Evolutionary conservation across 164 flowering plant genomes (phyloP).

Genomic region (Chloranthus sessilifolius): DNA sequence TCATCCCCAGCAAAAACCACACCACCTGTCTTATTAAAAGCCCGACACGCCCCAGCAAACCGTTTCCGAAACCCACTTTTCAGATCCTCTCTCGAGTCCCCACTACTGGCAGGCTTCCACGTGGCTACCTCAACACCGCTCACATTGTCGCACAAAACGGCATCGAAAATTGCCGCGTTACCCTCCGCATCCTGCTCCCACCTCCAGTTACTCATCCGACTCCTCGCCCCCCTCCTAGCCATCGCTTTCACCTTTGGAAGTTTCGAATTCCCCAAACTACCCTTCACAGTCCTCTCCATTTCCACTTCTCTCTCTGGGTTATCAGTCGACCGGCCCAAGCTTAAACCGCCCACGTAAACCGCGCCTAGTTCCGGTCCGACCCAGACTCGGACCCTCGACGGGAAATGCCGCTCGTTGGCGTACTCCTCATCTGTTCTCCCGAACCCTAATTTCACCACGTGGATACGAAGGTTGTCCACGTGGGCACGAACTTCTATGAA

Average conservation of each 20-base stretch:
- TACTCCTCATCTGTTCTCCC: slow-evolving; percentile 14
- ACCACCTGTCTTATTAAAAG: slow-evolving; percentile 55
- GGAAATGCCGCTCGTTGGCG: slow-evolving; percentile 54
- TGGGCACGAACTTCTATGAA: slow-evolving; percentile 57
- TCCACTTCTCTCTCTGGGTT: slow-evolving; percentile 51
- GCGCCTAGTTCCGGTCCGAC: slow-evolving; percentile 80
- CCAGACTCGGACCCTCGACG: slow-evolving; percentile 58
- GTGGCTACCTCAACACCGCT: slow-evolving; percentile 50
- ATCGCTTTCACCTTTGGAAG: slow-evolving; percentile 28
- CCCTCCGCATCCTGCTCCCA: slow-evolving; percentile 89
- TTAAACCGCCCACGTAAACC: slow-evolving; percentile 45
- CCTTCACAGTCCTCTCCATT: slow-evolving; percentile 39
- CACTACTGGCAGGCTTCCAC: slow-evolving; percentile 26
- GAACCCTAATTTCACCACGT: slow-evolving; percentile 59
- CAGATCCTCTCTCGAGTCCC: slow-evolving; percentile 2
- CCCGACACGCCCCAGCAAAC: slow-evolving; percentile 33
- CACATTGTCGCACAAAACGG: slow-evolving; percentile 39
- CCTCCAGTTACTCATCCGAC: slow-evolving; percentile 61
- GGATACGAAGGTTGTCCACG: slow-evolving; percentile 72
- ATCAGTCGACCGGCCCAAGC: slow-evolving; percentile 67
- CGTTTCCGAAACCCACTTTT: slow-evolving; percentile 26
- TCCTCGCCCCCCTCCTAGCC: slow-evolving; percentile 29
- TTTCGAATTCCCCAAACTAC: slow-evolving; percentile 46
- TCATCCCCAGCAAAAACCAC: slow-evolving; percentile 67
- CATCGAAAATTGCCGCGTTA: slow-evolving; percentile 61